Percentiles rank a stretch among this genome's conserved stretches.
Conservation (phyloP, 2,329 filamentous ascomycete species). For the Colletotrichum orbiculare region DNA sequence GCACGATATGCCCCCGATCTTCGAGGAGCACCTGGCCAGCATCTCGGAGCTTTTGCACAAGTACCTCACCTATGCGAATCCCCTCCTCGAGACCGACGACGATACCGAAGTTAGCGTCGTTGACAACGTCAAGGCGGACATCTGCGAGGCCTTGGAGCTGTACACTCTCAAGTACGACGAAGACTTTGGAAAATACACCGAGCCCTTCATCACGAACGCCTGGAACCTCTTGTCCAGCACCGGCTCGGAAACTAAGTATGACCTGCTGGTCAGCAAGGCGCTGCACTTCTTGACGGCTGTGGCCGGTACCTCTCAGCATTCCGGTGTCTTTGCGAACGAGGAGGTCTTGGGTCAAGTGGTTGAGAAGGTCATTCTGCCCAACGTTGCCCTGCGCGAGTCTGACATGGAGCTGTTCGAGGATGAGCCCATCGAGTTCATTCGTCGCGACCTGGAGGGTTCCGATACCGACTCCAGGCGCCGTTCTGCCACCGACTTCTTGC, state of each 20-base stretch:
- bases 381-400: conserved; percentile 89
- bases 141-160: conserved; percentile 89
- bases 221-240: conserved; percentile 92
- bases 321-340: conserved; percentile 85
- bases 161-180: conserved; percentile 97
- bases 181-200: conserved; percentile 83
- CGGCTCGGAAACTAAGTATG: conserved; percentile 90
- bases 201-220: conserved; percentile 87
- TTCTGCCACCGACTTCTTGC: conserved; percentile 93
- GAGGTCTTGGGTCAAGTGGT: conserved; percentile 86
- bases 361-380: conserved; percentile 95
- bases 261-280: conserved; percentile 92
- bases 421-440: conserved; percentile 98
- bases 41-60: conserved; percentile 88
- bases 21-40: conserved; percentile 85
- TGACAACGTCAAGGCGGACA: conserved; percentile 91
- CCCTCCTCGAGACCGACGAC: conserved; percentile 84
- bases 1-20: conserved; percentile 93
- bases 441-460: conserved; percentile 93
- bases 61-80: conserved; percentile 90
- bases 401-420: conserved; percentile 98
- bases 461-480: conserved; percentile 93
- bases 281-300: conserved; percentile 94
- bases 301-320: conserved; percentile 80
- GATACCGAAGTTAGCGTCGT: conserved; percentile 88